These are phyloP conservation scores for Leccinum laetum DNA, from an alignment of 1,284 basidiomycete species.

Conservation along the genomic window DNA sequence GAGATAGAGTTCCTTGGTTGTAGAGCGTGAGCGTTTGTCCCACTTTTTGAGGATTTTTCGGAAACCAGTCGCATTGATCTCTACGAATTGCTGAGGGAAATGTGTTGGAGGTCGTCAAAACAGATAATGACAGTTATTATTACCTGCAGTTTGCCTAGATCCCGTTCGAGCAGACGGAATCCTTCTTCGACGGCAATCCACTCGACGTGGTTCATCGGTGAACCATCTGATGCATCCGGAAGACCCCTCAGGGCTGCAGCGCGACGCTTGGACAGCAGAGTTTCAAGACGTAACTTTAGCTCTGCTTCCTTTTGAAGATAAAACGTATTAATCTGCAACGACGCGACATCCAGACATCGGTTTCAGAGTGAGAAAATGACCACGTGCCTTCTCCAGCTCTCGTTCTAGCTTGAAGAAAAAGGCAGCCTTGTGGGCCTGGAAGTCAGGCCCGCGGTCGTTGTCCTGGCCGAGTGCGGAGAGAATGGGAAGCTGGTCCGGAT, in stretches of 20 bases:
- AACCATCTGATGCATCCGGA: conserved; percentile 60
- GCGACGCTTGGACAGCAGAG: conserved; percentile 92
- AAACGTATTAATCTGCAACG: conserved; percentile 92
- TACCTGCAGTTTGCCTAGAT: conserved; percentile 96
- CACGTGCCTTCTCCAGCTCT: conserved; percentile 91
- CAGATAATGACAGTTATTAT: conserved; percentile 19
- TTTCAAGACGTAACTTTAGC: conserved; percentile 89
- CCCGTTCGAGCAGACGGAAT: conserved; percentile 92
- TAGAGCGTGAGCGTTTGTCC: conserved; percentile 95
- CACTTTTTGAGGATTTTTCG: conserved; percentile 99
- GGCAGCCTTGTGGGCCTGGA: conserved; percentile 93
- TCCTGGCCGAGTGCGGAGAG: conserved; percentile 62
- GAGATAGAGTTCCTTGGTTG: conserved; percentile 96
- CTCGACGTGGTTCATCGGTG: conserved; percentile 74
- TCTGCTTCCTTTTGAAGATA: conserved; percentile 99
- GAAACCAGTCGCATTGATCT: conserved; percentile 98
- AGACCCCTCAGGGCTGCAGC: conserved; percentile 73
- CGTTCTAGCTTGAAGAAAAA: conserved; percentile 99
- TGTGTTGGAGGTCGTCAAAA: conserved; percentile 21
- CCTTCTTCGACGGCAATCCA: conserved; percentile 97
- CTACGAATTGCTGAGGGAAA: conserved; percentile 84
- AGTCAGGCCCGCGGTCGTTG: conserved; percentile 70
- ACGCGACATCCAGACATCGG: conserved; percentile 2
- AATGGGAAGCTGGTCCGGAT: conserved; percentile 50
- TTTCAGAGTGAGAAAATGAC: not conserved